Evolutionary conservation across 495 filamentous ascomycete genomes (phyloP), one percentile per base, ranked within the genome.

Genomic region (Staphylotrichum tortipilum): DNA sequence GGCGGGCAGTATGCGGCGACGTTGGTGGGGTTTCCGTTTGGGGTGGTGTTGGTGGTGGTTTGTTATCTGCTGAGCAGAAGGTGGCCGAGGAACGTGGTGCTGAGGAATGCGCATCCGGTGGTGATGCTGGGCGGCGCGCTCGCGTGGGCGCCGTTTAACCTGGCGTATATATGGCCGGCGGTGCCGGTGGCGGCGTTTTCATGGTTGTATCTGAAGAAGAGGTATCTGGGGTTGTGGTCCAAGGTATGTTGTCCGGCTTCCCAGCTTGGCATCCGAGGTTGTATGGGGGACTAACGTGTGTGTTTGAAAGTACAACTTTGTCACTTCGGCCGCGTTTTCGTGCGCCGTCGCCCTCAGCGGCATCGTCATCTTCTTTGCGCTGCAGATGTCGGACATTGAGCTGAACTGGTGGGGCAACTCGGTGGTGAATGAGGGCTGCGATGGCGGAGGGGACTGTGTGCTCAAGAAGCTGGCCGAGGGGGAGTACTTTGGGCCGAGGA

Each of bases 391-490:
- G 1, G 59, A 60, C 30, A 35, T 67, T n/a, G 29, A 61, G 31
- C n/a, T 70, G n/a, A 28, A 64, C 33, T 72, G 69, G 69, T 70
- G 67, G 69, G 69, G 69, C 3, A 72, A 69, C 49, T 54, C 35
- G 4, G 59, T 66, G 3, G 40, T 57, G 3, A 18, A 35, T 4
- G 45, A 58, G 26, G 69, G 69, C 9, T 71, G 68, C 40, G 65
- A 70, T 29, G 57, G 35, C 4, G 43, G 24, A 0, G 45, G 39
- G 4, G 44, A 50, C 31, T 72, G 67, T 45, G 45, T 46, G 3
- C 50, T 62, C 9, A 41, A 52, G 29, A 18, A 29, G 38, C 47
- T 72, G 3, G 29, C 38, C 0, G 50, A 60, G 33, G 68, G 67
- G 1, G 60, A 67, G 38, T 68, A 65, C 36, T 68, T 72, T 50